Conservation (phyloP, 192 early-diverging fungal genomes). For the Gonapodya prolifera region DNA sequence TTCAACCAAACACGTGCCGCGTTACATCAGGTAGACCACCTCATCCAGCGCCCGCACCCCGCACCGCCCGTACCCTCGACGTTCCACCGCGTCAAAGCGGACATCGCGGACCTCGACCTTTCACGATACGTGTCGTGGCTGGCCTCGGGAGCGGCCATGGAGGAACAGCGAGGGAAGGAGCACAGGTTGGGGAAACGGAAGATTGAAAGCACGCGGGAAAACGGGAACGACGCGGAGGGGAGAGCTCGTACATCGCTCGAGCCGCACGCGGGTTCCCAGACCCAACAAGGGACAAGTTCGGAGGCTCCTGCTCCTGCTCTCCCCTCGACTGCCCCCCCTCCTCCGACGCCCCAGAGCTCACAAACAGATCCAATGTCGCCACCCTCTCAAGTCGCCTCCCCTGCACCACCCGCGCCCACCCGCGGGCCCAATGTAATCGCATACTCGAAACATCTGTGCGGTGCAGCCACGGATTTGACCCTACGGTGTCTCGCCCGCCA, state of each 20-base stretch:
- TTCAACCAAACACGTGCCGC: not conserved
- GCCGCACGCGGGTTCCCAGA: conserved; percentile 77
- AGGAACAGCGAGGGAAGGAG: not conserved
- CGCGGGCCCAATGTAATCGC: conserved; percentile 34
- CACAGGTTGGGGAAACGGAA: not conserved
- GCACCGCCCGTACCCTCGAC: not conserved
- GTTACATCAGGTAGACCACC: not conserved
- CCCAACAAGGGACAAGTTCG: conserved; percentile 48
- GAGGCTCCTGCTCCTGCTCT: conserved; percentile 11
- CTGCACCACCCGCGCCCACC: not conserved
- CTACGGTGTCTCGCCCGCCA: conserved; percentile 56
- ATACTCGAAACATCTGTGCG: conserved; percentile 84
- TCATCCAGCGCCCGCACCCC: not conserved
- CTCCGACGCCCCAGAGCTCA: conserved; percentile 16
- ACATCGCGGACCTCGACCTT: not conserved
- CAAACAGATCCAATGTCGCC: conserved; percentile 18
- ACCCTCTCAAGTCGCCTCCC: too few species aligned
- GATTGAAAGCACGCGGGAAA: not conserved
- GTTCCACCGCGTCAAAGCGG: not conserved
- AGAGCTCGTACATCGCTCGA: conserved; percentile 30
- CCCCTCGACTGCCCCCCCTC: not conserved
- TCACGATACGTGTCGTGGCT: not conserved
- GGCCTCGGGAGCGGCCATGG: not conserved
- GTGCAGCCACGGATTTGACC: conserved; percentile 76
- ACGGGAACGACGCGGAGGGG: not conserved